Conservation (phyloP, 352 stramenopile species). For the Pythium dissotocum region DNA sequence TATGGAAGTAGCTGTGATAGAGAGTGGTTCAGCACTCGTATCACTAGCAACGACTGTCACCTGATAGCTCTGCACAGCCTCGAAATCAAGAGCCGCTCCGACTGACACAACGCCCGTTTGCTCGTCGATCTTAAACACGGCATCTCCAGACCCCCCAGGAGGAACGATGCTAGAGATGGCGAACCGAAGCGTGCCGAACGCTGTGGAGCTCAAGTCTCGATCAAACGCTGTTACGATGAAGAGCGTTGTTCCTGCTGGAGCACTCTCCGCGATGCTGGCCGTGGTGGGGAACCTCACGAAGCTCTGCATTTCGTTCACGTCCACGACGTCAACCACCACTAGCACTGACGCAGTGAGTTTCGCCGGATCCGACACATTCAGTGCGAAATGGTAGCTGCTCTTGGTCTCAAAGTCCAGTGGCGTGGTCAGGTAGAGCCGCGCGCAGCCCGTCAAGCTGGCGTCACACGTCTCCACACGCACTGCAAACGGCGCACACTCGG, state of each 20-base stretch:
- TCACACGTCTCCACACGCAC: conserved; percentile 41
- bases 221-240: conserved; percentile 36
- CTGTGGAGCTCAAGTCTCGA: conserved; percentile 35
- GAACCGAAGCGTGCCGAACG: conserved; percentile 42
- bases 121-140: conserved; percentile 36
- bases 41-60: conserved; percentile 42
- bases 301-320: conserved; percentile 55
- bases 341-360: conserved; percentile 26
- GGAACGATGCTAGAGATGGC: conserved; percentile 35
- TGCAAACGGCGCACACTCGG: conserved; percentile 41
- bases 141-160: conserved; percentile 18
- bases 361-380: conserved; percentile 34
- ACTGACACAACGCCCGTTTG: conserved; percentile 37
- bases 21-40: conserved; percentile 28
- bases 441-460: conserved; percentile 39
- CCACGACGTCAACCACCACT: conserved; percentile 41
- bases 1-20: not conserved
- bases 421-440: conserved; percentile 35
- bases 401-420: conserved; percentile 48
- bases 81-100: conserved; percentile 41
- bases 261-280: conserved; percentile 39
- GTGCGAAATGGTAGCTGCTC: conserved; percentile 37
- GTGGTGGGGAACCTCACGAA: conserved; percentile 33
- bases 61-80: conserved; percentile 44
- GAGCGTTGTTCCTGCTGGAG: conserved; percentile 26